These are phyloP conservation scores for Podaxis mareebaensis DNA, from an alignment of 768 basidiomycete genomes.

Conservation along the genomic window DNA sequence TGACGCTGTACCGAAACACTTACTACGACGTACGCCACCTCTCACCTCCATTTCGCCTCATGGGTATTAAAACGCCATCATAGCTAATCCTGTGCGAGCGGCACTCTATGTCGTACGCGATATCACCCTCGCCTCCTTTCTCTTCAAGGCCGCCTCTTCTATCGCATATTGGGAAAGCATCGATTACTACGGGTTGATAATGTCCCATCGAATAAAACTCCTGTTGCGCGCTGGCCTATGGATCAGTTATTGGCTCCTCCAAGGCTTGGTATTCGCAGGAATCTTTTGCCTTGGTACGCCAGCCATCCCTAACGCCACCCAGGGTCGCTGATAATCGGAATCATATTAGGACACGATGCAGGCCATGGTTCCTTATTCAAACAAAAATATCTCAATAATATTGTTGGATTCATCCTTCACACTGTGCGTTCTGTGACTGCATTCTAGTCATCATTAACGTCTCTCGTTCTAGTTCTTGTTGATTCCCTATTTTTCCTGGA, in stretches of 20 bases:
- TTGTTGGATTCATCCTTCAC: conserved; percentile 50
- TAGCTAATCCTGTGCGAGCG: conserved; percentile 40
- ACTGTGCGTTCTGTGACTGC: conserved; percentile 30
- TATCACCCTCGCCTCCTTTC: conserved; percentile 38
- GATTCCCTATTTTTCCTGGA: conserved; percentile 67
- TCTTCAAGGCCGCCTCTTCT: conserved; percentile 44
- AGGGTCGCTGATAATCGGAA: neutral
- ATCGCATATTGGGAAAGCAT: conserved; percentile 41
- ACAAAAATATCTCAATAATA: conserved; percentile 37
- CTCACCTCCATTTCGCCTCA: neutral
- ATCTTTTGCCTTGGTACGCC: conserved; percentile 52
- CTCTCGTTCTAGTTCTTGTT: conserved; percentile 41
- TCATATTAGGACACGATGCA: conserved; percentile 41
- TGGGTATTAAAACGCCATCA: neutral
- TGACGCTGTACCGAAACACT: conserved; percentile 54
- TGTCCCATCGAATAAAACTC: conserved; percentile 29
- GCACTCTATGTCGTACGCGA: conserved; percentile 46
- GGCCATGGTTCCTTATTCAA: conserved; percentile 44
- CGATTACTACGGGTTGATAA: conserved; percentile 40
- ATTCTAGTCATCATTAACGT: conserved; percentile 5
- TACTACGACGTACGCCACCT: conserved; percentile 39
- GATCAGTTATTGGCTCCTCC: conserved; percentile 50
- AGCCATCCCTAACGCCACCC: neutral
- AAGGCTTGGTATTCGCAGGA: conserved; percentile 51
- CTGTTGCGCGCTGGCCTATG: conserved; percentile 39